These are phyloP conservation scores for Rhodotorula sphaerocarpa DNA, from an alignment of 768 basidiomycete genomes.

Conservation along the genomic window DNA sequence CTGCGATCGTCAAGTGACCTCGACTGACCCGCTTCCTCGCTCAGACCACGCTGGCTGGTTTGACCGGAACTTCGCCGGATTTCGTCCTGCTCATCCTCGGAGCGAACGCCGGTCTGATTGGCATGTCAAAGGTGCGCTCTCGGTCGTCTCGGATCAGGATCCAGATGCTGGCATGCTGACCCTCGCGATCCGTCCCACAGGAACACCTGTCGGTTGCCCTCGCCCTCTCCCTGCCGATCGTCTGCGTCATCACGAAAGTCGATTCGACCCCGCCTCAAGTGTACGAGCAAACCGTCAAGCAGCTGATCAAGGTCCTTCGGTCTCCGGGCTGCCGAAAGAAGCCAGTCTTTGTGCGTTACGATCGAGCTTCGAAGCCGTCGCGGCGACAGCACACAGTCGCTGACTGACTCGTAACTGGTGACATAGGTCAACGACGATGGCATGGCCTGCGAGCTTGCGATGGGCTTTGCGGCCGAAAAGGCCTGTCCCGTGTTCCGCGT, in stretches of 20 bases:
- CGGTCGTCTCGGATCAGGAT: background rate
- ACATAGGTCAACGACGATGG: constrained; percentile 62
- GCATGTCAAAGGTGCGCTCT: constrained; percentile 42
- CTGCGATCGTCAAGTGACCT: background rate
- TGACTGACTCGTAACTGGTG: background rate
- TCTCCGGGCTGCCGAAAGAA: constrained; percentile 70
- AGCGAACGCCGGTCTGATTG: constrained; percentile 64
- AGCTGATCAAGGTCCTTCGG: constrained; percentile 81
- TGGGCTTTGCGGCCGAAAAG: constrained; percentile 57
- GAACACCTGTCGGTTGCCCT: constrained; percentile 93
- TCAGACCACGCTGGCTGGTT: constrained; percentile 80
- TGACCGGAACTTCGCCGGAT: constrained; percentile 82
- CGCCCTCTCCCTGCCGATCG: constrained; percentile 83
- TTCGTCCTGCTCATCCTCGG: constrained; percentile 87
- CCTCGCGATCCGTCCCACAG: constrained; percentile 48
- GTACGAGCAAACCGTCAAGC: constrained; percentile 80
- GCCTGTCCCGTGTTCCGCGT: constrained; percentile 48
- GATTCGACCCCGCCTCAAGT: constrained; percentile 96
- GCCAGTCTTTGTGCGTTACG: constrained; percentile 43
- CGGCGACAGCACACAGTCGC: background rate
- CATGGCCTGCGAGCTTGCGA: constrained; percentile 67
- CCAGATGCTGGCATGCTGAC: background rate
- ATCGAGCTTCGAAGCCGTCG: too few species aligned
- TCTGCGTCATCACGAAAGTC: constrained; percentile 92
- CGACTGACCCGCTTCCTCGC: constrained; percentile 37